These are phyloP conservation scores for Dendrobium huoshanense DNA, from an alignment of 106 monocot genomes.

Conservation along the genomic window DNA sequence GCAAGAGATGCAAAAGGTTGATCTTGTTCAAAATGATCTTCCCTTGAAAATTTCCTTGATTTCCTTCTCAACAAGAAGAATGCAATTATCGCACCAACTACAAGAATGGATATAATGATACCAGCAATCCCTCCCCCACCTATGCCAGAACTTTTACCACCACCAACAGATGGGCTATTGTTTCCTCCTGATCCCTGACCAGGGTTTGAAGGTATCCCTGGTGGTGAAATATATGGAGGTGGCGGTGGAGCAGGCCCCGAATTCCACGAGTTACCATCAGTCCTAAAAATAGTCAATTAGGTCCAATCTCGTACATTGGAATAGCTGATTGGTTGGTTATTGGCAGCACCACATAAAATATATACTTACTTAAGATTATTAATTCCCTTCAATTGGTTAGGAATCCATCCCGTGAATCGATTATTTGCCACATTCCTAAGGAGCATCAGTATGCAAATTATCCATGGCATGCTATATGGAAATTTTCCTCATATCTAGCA, in stretches of 20 bases:
- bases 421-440: slow-evolving; percentile 83
- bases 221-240: slow-evolving; percentile 12
- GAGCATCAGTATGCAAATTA: slow-evolving; percentile 7
- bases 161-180: slow-evolving; percentile 20
- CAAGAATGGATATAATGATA: slow-evolving; percentile 58
- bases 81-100: slow-evolving; percentile 45
- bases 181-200: slow-evolving; percentile 28
- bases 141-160: slow-evolving; percentile 39
- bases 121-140: slow-evolving; percentile 67
- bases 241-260: slow-evolving; percentile 53
- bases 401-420: slow-evolving; percentile 82
- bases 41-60: slow-evolving; percentile 4
- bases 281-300: slow-evolving; percentile 23
- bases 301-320: not conserved
- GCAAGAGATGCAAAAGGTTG: slow-evolving; percentile 23
- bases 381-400: slow-evolving; percentile 52
- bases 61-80: slow-evolving; percentile 54
- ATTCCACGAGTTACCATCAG: slow-evolving; percentile 76
- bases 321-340: not conserved
- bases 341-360: not conserved
- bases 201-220: slow-evolving; percentile 36
- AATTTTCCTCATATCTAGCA: not conserved
- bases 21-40: slow-evolving; percentile 34
- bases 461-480: not conserved
- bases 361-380: slow-evolving; percentile 62